phyloP scores from a whole-genome alignment of 106 monocot species.

The Alisma plantagoaquatica region DNA sequence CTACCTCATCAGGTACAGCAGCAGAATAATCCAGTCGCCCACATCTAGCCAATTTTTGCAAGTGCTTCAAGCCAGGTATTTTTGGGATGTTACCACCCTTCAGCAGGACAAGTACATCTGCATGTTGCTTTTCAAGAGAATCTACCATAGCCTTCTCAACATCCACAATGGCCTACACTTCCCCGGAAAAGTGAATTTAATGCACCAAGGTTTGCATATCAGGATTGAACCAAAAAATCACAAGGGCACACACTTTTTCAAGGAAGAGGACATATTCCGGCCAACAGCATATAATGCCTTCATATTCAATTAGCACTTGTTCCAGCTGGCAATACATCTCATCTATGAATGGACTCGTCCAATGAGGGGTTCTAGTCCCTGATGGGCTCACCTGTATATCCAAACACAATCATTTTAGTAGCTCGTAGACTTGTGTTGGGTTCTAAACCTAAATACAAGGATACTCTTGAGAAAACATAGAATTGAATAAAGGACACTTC shows the following conservation, averaged over 20 bases:
- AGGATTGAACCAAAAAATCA: not conserved
- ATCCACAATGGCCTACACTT: slow-evolving; percentile 82
- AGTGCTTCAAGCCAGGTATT: slow-evolving; percentile 91
- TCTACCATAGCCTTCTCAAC: slow-evolving; percentile 88
- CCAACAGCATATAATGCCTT: slow-evolving; percentile 92
- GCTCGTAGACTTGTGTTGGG: too few relatives aligned
- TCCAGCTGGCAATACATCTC: slow-evolving; percentile 77
- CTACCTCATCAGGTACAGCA: slow-evolving; percentile 69
- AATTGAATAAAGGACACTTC: not conserved
- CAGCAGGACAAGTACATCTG: slow-evolving; percentile 74
- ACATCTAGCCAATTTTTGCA: slow-evolving; percentile 81
- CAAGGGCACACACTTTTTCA: slow-evolving; percentile 67
- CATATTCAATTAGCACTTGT: slow-evolving; percentile 75
- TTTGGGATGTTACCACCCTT: slow-evolving; percentile 76
- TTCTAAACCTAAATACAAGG: too few relatives aligned
- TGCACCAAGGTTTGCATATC: not conserved
- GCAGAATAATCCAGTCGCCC: slow-evolving; percentile 50
- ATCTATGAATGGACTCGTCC: slow-evolving; percentile 92
- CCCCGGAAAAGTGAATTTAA: not conserved
- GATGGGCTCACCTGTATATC: slow-evolving; percentile 87
- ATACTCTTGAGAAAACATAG: too few relatives aligned
- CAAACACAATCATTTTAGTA: too few relatives aligned
- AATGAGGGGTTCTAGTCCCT: slow-evolving; percentile 70
- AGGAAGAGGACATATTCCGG: slow-evolving; percentile 82
- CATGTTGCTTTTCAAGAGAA: slow-evolving; percentile 84